Conservation (phyloP, 768 basidiomycete genomes). For the Clavaria fumosa region DNA sequence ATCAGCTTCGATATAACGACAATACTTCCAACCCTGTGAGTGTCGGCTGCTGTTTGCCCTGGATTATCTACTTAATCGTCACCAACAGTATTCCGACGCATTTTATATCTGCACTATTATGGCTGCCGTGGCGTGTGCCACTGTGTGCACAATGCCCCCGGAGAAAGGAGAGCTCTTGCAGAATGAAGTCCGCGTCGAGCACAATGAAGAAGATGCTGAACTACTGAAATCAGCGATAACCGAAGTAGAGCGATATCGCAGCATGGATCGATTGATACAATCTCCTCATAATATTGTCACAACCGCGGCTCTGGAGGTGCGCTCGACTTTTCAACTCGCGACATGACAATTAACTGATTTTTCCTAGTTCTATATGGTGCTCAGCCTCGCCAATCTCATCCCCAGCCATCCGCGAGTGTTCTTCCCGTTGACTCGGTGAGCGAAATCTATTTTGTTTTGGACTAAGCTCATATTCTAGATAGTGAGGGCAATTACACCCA, state of each 20-base stretch:
- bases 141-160: conserved; percentile 60
- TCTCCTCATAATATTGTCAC: conserved; percentile 92
- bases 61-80: conserved; percentile 1
- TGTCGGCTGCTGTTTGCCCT: background rate
- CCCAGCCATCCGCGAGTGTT: conserved; percentile 65
- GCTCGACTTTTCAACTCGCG: conserved; percentile 12
- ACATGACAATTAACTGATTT: background rate
- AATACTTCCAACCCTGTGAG: conserved; percentile 81
- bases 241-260: conserved; percentile 84
- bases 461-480: conserved; percentile 1
- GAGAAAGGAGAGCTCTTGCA: conserved; percentile 68
- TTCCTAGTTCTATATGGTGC: conserved; percentile 59
- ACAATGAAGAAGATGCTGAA: conserved; percentile 50
- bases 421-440: conserved; percentile 79
- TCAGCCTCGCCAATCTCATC: conserved; percentile 62
- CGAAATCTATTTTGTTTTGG: too few relatives aligned
- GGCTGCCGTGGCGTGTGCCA: conserved; percentile 64
- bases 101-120: conserved; percentile 83
- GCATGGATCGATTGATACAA: conserved; percentile 89
- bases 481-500: conserved; percentile 92
- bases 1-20: conserved; percentile 90
- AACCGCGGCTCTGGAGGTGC: conserved; percentile 76
- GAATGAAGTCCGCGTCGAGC: conserved; percentile 48
- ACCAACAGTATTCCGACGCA: conserved; percentile 69
- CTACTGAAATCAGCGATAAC: conserved; percentile 60